A percentile compares a stretch with the other conserved stretches of the same genome.
These are phyloP conservation scores for Tylopilus balloui DNA, from an alignment of 768 basidiomycete species.

Conservation along the genomic window DNA sequence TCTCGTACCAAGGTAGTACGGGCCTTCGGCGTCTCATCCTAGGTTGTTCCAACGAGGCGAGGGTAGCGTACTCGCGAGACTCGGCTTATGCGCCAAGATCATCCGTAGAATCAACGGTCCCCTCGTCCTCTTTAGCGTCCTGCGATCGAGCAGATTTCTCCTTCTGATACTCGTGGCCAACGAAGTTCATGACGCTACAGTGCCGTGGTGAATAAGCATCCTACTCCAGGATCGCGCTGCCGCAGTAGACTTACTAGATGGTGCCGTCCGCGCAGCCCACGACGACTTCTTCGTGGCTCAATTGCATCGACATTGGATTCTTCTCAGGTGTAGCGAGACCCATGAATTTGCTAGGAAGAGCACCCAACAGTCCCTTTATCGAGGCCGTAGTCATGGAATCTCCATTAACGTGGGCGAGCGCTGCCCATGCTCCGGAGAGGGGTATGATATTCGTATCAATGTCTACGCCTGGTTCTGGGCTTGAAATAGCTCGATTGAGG, in stretches of 20 bases:
- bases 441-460: constrained; percentile 63
- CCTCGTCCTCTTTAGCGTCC: constrained; percentile 11
- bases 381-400: constrained; percentile 28
- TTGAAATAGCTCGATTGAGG: constrained; percentile 10
- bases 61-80: neutral
- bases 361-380: constrained; percentile 57
- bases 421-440: constrained; percentile 72
- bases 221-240: neutral
- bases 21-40: neutral
- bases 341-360: constrained; percentile 62
- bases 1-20: neutral
- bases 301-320: constrained; percentile 92
- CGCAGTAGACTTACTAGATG: constrained; percentile 63
- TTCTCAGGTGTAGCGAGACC: constrained; percentile 86
- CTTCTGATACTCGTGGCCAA: constrained; percentile 52
- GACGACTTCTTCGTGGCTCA: constrained; percentile 88
- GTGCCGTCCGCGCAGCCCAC: constrained; percentile 90
- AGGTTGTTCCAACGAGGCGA: neutral
- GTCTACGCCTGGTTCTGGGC: constrained; percentile 44
- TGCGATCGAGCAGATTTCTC: constrained; percentile 12
- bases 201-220: constrained; percentile 14
- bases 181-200: constrained; percentile 56
- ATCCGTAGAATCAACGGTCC: constrained; percentile 9
- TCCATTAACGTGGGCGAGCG: constrained; percentile 44
- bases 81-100: constrained; percentile 12